Conservation (phyloP, 148 eudicot species). For the Diospyros kaki region DNA sequence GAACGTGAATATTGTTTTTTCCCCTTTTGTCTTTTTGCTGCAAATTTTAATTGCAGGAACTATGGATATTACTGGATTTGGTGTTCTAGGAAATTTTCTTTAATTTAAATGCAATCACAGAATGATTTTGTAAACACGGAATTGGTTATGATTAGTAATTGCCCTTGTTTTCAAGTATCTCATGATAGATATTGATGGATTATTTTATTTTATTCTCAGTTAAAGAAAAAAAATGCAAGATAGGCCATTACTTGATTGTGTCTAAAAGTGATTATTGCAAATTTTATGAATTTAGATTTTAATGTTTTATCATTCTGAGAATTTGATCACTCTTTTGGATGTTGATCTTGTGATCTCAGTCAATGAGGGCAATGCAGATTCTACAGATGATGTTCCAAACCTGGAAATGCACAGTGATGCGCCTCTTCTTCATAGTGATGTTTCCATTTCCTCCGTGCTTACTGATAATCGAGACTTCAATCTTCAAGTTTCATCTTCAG, state of each 20-base stretch:
- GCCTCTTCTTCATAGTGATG: conserved; percentile 20
- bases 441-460: conserved; percentile 26
- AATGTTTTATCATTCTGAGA: not conserved
- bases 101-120: not conserved
- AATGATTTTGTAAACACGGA: not conserved
- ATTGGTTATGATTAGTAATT: not conserved
- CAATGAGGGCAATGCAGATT: conserved; percentile 22
- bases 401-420: conserved; percentile 29
- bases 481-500: conserved; percentile 44
- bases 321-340: conserved; percentile 7
- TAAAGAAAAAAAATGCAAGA: not conserved
- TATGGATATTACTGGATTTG: too few species aligned
- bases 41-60: too few species aligned
- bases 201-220: not conserved
- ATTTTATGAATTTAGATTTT: not conserved
- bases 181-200: not conserved
- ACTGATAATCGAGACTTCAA: conserved; percentile 35
- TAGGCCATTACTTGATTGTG: not conserved
- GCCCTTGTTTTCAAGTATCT: not conserved
- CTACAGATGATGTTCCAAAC: conserved; percentile 28
- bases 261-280: not conserved
- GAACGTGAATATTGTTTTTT: too few species aligned
- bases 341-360: conserved; percentile 11
- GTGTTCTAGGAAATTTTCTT: too few species aligned
- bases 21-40: too few species aligned